These are phyloP conservation scores for Eruca vesicaria DNA, from an alignment of 441 rosid species.

Conservation along the genomic window DNA sequence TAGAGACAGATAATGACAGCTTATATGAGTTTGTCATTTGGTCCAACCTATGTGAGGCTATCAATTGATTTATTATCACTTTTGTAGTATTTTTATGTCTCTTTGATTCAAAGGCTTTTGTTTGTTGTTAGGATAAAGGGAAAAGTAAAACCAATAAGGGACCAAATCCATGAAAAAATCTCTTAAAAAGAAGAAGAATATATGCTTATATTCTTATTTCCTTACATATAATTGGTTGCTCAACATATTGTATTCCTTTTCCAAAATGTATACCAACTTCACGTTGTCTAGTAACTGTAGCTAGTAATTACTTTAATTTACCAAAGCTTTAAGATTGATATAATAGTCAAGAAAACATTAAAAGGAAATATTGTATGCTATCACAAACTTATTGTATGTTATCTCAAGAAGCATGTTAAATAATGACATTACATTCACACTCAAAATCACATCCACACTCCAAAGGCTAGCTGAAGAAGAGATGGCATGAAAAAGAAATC, in stretches of 20 bases:
- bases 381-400: constrained; percentile 23
- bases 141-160: constrained; percentile 22
- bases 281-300: neutral
- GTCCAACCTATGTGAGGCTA: constrained; percentile 20
- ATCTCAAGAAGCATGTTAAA: constrained; percentile 16
- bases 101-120: neutral
- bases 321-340: neutral
- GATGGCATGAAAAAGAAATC: neutral
- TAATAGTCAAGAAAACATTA: no score
- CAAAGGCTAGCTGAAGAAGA: constrained; percentile 14
- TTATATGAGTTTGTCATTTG: constrained; percentile 32
- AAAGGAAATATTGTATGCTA: no score
- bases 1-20: constrained; percentile 20
- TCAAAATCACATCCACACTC: constrained; percentile 25
- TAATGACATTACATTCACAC: neutral
- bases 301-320: neutral
- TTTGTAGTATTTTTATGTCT: constrained; percentile 10
- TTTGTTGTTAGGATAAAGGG: constrained; percentile 11
- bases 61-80: constrained; percentile 13
- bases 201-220: constrained; percentile 20
- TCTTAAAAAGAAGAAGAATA: constrained; percentile 15
- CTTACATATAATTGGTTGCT: constrained; percentile 10
- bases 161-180: constrained; percentile 18
- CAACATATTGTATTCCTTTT: neutral
- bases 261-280: neutral